Base-by-base conservation (phyloP, 108 stramenopile species). In the Craspedostauros australis region DNA sequence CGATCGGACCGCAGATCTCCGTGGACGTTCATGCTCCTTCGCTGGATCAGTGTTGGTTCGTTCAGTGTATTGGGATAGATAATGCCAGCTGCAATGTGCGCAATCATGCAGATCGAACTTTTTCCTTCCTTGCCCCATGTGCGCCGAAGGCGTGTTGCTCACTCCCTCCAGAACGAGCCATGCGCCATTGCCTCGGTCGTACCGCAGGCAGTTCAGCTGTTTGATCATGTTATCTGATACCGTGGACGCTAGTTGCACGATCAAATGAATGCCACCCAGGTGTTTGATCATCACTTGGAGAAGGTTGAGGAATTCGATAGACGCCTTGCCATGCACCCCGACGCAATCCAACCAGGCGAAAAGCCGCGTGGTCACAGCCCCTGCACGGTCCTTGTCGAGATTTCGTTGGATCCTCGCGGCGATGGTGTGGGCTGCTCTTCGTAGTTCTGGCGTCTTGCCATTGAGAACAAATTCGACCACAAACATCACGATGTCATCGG, bases 61-160 rank as follows among this genome's bases (percentile, higher is more conserved):
- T n/a, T n/a, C n/a, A n/a, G n/a, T n/a, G n/a, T n/a, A n/a, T n/a
- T n/a, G n/a, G n/a, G n/a, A n/a, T n/a, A n/a, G n/a, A n/a, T n/a
- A n/a, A n/a, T n/a, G n/a, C n/a, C n/a, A n/a, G 39, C 24, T 68
- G 37, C 89, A 91, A 49, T 77, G 62, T 0, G 53, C 47, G 48
- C 89, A 91, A 30, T 61, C 46, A 4, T 80, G 68, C 4, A 86
- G 56, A 41, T 84, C 83, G 42, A 80, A 80, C 16, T 33, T 54
- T 14, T 56, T 56, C 34, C 34, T 46, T n/a, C n/a, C n/a, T n/a
- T n/a, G n/a, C n/a, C n/a, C n/a, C n/a, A n/a, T n/a, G n/a, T n/a
- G n/a, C 12, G 11, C 31, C 4, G 28, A 7, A 5, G 63, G 28
- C n/a, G 38, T 21, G 11, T 46, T 53, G 38, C 24, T 2, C 11